These are phyloP conservation scores for Juglanconis oblonga DNA, from an alignment of 2,329 filamentous ascomycete genomes.

Conservation along the genomic window DNA sequence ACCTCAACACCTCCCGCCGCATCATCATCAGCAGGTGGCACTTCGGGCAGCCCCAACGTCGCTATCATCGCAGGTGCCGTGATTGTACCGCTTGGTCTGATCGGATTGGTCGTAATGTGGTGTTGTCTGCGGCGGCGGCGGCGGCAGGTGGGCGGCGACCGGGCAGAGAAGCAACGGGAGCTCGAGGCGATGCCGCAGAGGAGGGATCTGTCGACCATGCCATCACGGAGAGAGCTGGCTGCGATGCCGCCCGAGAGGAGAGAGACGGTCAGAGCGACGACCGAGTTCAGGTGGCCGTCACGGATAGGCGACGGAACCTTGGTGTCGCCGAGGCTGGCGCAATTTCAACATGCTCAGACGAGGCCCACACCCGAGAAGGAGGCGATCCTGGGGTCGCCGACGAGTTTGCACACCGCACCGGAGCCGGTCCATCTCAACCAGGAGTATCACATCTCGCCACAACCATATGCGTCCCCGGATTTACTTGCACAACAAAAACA, in stretches of 20 bases:
- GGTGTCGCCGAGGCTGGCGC: conserved; percentile 4
- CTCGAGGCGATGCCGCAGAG: neutral
- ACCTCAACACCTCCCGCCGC: neutral
- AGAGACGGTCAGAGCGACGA: conserved; percentile 1
- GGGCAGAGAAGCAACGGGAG: conserved; percentile 3
- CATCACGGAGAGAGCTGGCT: neutral
- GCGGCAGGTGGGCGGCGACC: neutral
- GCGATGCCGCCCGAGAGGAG: neutral
- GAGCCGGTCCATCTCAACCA: neutral
- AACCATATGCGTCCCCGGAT: neutral
- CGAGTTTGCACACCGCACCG: conserved; percentile 2
- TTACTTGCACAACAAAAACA: neutral
- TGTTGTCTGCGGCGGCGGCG: conserved; percentile 7
- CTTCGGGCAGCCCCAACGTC: neutral
- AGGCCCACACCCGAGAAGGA: conserved; percentile 4
- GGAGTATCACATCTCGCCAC: conserved; percentile 5
- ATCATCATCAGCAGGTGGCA: neutral
- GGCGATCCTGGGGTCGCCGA: conserved; percentile 1
- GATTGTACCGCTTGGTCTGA: neutral
- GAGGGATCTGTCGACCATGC: neutral
- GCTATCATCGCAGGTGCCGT: neutral
- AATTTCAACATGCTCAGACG: neutral
- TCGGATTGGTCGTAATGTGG: neutral
- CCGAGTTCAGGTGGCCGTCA: conserved; percentile 13
- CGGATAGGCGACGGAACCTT: conserved; percentile 1